These are phyloP conservation scores for Zasmidium angulare DNA, from an alignment of 2,329 filamentous ascomycete species.

Conservation along the genomic window DNA sequence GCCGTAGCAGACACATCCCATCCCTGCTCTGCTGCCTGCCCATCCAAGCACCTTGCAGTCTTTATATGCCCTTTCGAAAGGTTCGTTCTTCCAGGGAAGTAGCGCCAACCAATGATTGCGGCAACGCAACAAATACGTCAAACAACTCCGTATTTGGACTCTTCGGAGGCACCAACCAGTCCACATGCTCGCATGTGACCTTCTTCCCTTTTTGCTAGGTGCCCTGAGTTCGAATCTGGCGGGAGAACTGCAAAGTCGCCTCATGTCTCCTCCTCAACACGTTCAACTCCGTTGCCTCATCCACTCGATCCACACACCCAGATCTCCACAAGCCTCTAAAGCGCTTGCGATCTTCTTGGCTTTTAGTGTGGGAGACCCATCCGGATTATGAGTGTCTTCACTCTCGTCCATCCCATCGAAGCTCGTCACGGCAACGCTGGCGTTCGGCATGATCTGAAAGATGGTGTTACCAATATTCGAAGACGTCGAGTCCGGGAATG, in stretches of 20 bases:
- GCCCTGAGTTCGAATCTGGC: neutral
- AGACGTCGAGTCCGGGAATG: conserved; percentile 46
- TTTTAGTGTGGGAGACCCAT: conserved; percentile 28
- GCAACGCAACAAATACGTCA: too few relatives aligned
- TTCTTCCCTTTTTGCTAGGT: too few relatives aligned
- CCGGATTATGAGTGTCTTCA: conserved; percentile 29
- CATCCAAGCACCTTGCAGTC: too few relatives aligned
- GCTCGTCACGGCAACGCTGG: conserved; percentile 16
- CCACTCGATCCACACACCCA: conserved; percentile 56
- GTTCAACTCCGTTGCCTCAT: conserved; percentile 23
- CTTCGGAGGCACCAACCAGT: too few relatives aligned
- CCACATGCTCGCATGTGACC: too few relatives aligned
- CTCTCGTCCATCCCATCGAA: conserved; percentile 7
- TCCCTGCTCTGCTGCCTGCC: too few relatives aligned
- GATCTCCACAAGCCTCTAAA: conserved; percentile 49
- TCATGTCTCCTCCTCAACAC: neutral
- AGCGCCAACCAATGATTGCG: too few relatives aligned
- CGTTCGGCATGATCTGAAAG: conserved; percentile 19
- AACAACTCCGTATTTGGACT: too few relatives aligned
- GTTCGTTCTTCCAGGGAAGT: too few relatives aligned
- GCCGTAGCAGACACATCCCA: too few relatives aligned
- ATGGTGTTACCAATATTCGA: conserved; percentile 42
- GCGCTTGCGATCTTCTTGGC: conserved; percentile 41
- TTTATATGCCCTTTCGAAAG: too few relatives aligned
- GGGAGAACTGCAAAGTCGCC: neutral